Base-by-base conservation (phyloP, 2,329 filamentous ascomycete genomes). In the Colletotrichum sojae region DNA sequence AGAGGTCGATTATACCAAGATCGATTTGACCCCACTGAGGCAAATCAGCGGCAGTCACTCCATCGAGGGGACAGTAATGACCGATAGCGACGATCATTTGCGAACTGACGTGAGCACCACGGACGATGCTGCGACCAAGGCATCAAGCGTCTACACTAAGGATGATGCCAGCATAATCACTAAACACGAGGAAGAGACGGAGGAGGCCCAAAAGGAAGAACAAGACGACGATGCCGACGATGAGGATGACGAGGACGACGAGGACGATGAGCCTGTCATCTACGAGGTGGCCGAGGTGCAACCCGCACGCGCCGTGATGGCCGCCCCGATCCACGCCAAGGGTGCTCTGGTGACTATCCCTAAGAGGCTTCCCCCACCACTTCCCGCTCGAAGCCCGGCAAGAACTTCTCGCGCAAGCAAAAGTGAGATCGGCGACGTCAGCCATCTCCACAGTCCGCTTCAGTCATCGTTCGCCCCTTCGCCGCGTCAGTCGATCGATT, bases 341-440 rank as follows among this genome's bases (percentile, higher is more conserved):
- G 93, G 94, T 25, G 91, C 92, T 58, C 84, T 98, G 58, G 93
- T 98, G 31, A 94, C 90, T 53, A 97, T 98, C 67, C 90, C 93
- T 13, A 97, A 95, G 81, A 88, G 94, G 43, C 81, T 91, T 1
- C 89, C 94, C 1, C 94, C 95, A 1, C 90, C 92, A 9, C 86
- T 97, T 13, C 95, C 95, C 1, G 86, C 89, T 3, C 86, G 94
- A 55, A 97, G 92, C 76, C 92, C 94, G 1, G 90, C 90, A 78
- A 73, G 93, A 84, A 76, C 80, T 22, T 89, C 87, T 4, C 80
- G 84, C 49, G 83, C 80, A 3, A 84, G 83, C 73, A 86, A 82
- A 76, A 77, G 87, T 78, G 80, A 92, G 79, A 83, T 92, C 86
- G 75, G 90, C 81, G 78, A 95, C 82, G 78, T 93, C 3, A 74